Evolutionary conservation across 2,329 filamentous ascomycete species (phyloP).

Genomic region (Domatiomyces catenatus): DNA sequence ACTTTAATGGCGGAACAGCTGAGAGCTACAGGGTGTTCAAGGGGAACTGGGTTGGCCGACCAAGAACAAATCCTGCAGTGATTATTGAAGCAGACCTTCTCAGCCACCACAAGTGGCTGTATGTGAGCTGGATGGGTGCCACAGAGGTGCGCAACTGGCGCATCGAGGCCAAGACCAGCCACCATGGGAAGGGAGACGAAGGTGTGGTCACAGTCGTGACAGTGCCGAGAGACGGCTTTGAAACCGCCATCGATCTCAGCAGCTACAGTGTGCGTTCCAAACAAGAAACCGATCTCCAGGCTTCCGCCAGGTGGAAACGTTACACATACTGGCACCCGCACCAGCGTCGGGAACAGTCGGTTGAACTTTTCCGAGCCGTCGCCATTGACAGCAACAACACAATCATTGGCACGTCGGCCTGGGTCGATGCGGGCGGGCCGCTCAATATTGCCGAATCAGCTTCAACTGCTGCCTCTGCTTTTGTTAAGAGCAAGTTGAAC

Average conservation of each 20-base stretch:
- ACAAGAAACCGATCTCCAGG: no score
- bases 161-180: neutral
- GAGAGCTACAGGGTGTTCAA: conserved; percentile 42
- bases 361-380: neutral
- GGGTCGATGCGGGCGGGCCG: neutral
- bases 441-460: neutral
- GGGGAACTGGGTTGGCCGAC: conserved; percentile 35
- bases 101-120: conserved; percentile 11
- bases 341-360: neutral
- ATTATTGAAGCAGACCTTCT: neutral
- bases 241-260: no score
- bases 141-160: conserved; percentile 22
- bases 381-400: neutral
- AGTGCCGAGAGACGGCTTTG: no score
- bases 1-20: conserved; percentile 23
- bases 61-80: conserved; percentile 14
- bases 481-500: neutral
- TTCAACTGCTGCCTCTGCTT: neutral
- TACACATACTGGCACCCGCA: no score
- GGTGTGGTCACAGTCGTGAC: no score
- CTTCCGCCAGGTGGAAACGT: no score
- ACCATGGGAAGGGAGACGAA: neutral
- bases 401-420: neutral
- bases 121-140: conserved; percentile 32
- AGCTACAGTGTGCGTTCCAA: no score